Base-by-base conservation (phyloP, 768 basidiomycete genomes). In the Galerina marginata region DNA sequence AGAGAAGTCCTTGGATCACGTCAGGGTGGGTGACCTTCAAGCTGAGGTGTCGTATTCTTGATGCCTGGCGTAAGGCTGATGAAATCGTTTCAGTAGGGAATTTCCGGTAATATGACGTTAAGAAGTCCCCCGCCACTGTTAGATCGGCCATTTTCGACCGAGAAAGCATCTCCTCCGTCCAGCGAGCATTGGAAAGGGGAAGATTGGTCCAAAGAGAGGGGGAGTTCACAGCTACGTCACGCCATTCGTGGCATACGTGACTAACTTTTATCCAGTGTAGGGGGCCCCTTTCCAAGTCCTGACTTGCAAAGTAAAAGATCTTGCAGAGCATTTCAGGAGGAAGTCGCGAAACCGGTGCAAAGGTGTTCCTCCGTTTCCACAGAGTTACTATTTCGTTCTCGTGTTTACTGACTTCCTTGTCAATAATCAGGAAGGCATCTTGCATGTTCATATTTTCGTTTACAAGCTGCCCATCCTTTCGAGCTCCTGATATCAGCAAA, bases 61-160 rank as follows among this genome's bases (percentile, higher is more conserved):
- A 45, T 23, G 46, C 40, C 23, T 60, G 59, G 2, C 36, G 33
- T 14, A 37, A 9, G 23, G 51, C 40, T 20, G 20, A 20, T 1
- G 29, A n/a, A 51, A 50, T 29, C 2, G 49, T 16, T 16, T 36
- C 49, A 7, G 5, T 42, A 36, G 38, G 11, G 29, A 20, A 20
- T 20, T 20, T 16, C 9, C 2, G 33, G 16, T 11, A 12, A 11
- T 6, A 23, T n/a, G 7, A n/a, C 6, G 20, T 14, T n/a, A 6
- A 7, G 59, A 33, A 60, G 33, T 60, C 29, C 6, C 39, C 44
- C 26, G 33, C n/a, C 14, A 56, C 26, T 11, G 15, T 50, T 10
- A 60, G 47, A 7, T 50, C 43, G 12, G 59, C 54, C 59, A 60
- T 60, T 43, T 51, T 60, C 4, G 59, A 60, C 14, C 59, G 38